phyloP scores from a whole-genome alignment of 139 green algal species.

The Coelastrella sp. region DNA sequence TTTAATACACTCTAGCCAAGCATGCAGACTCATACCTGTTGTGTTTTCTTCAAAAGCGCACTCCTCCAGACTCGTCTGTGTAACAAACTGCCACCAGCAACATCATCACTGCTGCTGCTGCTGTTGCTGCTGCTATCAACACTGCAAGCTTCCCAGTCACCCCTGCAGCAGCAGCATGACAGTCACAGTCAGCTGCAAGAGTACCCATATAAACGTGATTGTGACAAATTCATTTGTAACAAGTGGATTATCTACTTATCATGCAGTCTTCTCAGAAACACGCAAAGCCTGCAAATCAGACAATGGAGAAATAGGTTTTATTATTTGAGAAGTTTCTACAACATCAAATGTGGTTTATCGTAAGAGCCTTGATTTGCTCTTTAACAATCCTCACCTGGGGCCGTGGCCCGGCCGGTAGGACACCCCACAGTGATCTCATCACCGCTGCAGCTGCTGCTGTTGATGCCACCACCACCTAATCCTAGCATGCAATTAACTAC shows the following conservation, averaged over 20 bases:
- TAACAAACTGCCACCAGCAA: neutral
- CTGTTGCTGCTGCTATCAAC: neutral
- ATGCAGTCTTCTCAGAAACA: too few relatives aligned
- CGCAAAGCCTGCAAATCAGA: too few relatives aligned
- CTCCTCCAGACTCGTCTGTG: neutral
- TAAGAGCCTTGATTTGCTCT: neutral
- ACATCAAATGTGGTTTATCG: neutral
- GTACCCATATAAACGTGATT: neutral
- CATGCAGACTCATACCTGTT: neutral
- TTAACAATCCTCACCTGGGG: neutral
- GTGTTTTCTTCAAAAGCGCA: neutral
- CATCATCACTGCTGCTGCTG: neutral
- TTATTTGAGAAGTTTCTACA: too few relatives aligned
- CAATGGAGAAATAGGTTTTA: too few relatives aligned
- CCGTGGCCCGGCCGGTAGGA: neutral
- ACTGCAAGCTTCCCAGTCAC: too few relatives aligned
- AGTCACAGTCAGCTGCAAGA: neutral
- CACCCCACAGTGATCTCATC: neutral
- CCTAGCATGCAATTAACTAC: too few relatives aligned
- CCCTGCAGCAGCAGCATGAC: neutral
- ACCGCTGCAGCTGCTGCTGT: neutral
- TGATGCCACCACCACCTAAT: neutral
- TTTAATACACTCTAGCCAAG: neutral
- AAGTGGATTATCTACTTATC: too few relatives aligned
- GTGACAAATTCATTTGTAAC: too few relatives aligned